phyloP scores from a whole-genome alignment of 495 filamentous ascomycete species.

The Stereocaulon alpinum region DNA sequence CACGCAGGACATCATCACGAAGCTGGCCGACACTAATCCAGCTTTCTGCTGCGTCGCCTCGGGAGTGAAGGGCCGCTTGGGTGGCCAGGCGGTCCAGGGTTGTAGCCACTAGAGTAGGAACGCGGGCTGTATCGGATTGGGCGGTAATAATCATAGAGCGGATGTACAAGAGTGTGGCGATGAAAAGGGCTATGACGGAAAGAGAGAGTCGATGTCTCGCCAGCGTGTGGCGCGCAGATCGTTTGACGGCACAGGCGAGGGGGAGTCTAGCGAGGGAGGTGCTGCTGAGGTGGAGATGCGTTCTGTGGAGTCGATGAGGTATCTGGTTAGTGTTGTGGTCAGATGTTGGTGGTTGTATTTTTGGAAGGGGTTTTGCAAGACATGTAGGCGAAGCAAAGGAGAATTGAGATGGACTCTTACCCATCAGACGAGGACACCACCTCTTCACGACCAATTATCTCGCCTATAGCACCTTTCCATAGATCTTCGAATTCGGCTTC shows the following conservation, averaged over 20 bases:
- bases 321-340: constrained; percentile 63
- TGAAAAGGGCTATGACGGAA: constrained; percentile 54
- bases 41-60: constrained; percentile 54
- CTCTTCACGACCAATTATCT: constrained; percentile 74
- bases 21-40: constrained; percentile 82
- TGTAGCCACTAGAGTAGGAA: constrained; percentile 70
- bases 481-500: constrained; percentile 87
- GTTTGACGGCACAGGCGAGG: constrained; percentile 75
- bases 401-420: constrained; percentile 50
- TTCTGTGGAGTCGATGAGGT: constrained; percentile 59
- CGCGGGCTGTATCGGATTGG: constrained; percentile 52
- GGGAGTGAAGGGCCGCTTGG: constrained; percentile 67
- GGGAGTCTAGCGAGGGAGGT: constrained; percentile 81
- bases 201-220: constrained; percentile 90
- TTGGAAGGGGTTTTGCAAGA: constrained; percentile 4
- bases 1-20: constrained; percentile 79
- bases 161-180: constrained; percentile 42
- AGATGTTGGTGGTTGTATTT: constrained; percentile 25
- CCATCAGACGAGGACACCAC: constrained; percentile 56
- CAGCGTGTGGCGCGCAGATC: constrained; percentile 85
- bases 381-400: constrained; percentile 3
- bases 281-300: constrained; percentile 50
- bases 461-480: constrained; percentile 77
- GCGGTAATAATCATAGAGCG: constrained; percentile 45
- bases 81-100: constrained; percentile 72